Percentiles rank a stretch among this genome's conserved stretches.
Evolutionary conservation across 208 protist species (phyloP).

Genomic region (Trypanosoma conorhini): DNA sequence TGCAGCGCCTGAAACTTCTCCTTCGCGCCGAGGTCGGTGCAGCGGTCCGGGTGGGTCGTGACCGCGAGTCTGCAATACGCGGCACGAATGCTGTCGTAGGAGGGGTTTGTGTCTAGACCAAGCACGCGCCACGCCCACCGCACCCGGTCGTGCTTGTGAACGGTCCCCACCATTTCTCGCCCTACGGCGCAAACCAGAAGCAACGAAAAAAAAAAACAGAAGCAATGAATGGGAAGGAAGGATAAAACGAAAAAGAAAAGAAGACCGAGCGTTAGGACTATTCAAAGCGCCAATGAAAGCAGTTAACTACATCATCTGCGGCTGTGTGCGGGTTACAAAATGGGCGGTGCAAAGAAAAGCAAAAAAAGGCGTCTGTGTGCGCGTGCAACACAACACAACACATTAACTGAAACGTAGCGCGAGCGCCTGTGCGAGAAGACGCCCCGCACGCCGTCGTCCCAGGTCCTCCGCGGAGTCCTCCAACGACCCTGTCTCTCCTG

Average conservation of each 20-base stretch:
- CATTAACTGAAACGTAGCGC: not conserved
- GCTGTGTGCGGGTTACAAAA: not conserved
- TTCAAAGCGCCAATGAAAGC: not conserved
- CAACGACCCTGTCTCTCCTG: not conserved
- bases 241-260: not conserved
- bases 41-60: conserved; percentile 28
- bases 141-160: not conserved
- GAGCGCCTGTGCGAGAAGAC: conserved; percentile 17
- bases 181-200: not conserved
- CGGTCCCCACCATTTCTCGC: conserved; percentile 6
- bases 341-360: too few species aligned
- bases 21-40: conserved; percentile 12
- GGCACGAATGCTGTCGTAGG: conserved; percentile 14
- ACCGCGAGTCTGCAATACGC: conserved; percentile 25
- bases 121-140: conserved; percentile 18
- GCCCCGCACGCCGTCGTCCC: conserved; percentile 19
- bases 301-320: not conserved
- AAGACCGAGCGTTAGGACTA: not conserved
- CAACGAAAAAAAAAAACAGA: not conserved
- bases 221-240: not conserved
- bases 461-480: conserved; percentile 16
- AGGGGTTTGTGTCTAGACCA: conserved; percentile 16
- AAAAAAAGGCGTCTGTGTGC: not conserved
- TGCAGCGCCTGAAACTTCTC: conserved; percentile 27
- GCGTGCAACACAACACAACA: not conserved